Evolutionary conservation across 1,284 basidiomycete genomes (phyloP).

Genomic region (Tetrapyrgos nigripes): DNA sequence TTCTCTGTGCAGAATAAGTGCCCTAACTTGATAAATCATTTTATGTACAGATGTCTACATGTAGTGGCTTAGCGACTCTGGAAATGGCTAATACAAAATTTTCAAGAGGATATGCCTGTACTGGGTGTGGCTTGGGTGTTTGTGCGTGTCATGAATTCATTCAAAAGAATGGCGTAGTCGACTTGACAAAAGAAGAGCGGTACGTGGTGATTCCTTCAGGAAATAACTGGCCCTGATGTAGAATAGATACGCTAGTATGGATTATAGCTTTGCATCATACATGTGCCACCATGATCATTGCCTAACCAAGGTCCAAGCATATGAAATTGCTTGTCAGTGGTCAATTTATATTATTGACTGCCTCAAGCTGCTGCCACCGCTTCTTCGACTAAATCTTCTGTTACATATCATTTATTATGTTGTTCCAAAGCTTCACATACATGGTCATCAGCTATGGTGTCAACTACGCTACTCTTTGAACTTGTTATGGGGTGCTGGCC

Average conservation of each 20-base stretch:
- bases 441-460: constrained; percentile 14
- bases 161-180: constrained; percentile 15
- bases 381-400: not conserved
- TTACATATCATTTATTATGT: not conserved
- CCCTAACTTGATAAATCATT: not conserved
- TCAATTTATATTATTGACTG: constrained; percentile 18
- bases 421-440: constrained; percentile 14
- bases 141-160: constrained; percentile 6
- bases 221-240: not conserved
- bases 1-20: not conserved
- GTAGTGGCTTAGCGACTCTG: constrained; percentile 2
- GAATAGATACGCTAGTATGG: constrained; percentile 32
- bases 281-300: not conserved
- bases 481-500: not conserved
- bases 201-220: constrained; percentile 2
- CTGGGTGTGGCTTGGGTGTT: not conserved
- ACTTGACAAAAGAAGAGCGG: constrained; percentile 19
- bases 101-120: constrained; percentile 1
- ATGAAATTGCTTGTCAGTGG: constrained; percentile 19
- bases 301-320: constrained; percentile 1
- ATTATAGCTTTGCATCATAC: constrained; percentile 23
- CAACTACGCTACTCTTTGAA: constrained; percentile 19
- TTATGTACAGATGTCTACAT: not conserved
- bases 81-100: not conserved
- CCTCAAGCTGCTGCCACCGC: not conserved